phyloP scores from a whole-genome alignment of 768 basidiomycete genomes.

The Tylopilus felleus region DNA sequence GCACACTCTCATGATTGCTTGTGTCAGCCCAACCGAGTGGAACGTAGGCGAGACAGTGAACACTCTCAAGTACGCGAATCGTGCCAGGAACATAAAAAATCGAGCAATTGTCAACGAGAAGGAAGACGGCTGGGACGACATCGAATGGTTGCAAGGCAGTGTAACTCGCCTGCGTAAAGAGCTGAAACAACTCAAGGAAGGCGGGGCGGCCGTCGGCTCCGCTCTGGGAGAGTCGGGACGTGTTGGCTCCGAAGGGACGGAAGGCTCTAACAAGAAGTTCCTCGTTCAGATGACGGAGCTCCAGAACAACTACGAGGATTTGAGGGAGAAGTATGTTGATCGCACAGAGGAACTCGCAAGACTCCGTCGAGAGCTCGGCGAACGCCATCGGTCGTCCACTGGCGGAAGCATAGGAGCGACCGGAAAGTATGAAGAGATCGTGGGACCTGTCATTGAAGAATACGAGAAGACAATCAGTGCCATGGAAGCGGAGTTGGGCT shows the following conservation, averaged over 20 bases:
- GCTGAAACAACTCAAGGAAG: constrained; percentile 74
- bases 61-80: constrained; percentile 95
- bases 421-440: constrained; percentile 85
- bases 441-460: constrained; percentile 97
- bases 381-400: constrained; percentile 56
- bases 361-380: constrained; percentile 73
- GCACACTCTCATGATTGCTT: constrained; percentile 98
- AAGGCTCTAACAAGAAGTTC: constrained; percentile 72
- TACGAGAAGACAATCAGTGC: constrained; percentile 97
- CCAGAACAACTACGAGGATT: constrained; percentile 80
- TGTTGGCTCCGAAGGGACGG: constrained; percentile 36
- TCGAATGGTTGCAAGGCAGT: constrained; percentile 92
- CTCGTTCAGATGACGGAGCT: constrained; percentile 79
- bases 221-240: constrained; percentile 30
- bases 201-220: constrained; percentile 35
- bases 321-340: constrained; percentile 81
- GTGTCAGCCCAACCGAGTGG: constrained; percentile 94
- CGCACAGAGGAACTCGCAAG: constrained; percentile 86
- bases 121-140: constrained; percentile 98
- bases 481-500: constrained; percentile 88
- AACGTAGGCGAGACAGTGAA: constrained; percentile 93
- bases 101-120: constrained; percentile 86
- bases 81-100: constrained; percentile 97
- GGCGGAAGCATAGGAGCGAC: constrained; percentile 66
- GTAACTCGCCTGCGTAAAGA: constrained; percentile 86